Evolutionary conservation across 2,329 filamentous ascomycete genomes (phyloP).

Genomic region (Talaromyces sp.): DNA sequence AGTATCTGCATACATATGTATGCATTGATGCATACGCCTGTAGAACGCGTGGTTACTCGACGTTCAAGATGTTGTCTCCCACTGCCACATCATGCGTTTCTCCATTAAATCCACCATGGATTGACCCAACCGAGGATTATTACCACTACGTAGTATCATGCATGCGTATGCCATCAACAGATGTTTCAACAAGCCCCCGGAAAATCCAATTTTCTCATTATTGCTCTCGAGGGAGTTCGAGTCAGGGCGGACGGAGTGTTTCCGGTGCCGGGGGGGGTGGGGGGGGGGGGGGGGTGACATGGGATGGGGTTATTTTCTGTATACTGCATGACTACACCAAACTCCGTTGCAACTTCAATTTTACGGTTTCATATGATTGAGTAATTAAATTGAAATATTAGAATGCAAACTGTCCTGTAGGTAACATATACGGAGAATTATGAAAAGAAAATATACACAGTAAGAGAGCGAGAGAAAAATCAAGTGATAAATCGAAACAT

Average conservation of each 20-base stretch:
- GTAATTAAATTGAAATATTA: background rate
- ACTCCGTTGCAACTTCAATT: no score
- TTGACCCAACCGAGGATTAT: no score
- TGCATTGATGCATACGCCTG: no score
- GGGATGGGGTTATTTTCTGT: background rate
- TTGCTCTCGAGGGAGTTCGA: background rate
- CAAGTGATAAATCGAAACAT: slow-evolving; percentile 9
- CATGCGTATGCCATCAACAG: no score
- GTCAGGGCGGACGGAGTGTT: background rate
- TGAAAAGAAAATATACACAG: background rate
- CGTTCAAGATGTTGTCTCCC: background rate
- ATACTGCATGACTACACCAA: background rate
- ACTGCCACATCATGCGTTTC: no score
- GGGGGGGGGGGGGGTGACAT: no score
- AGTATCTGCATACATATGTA: background rate
- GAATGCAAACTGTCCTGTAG: background rate
- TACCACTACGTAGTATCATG: no score
- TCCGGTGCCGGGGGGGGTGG: no score
- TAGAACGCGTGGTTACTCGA: background rate
- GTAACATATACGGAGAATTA: background rate
- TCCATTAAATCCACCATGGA: no score
- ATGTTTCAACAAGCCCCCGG: background rate
- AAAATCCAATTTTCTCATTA: background rate
- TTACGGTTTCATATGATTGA: background rate
- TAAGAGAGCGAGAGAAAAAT: background rate